Conservation (phyloP, 768 basidiomycete species). For the Grammothele lineata region DNA sequence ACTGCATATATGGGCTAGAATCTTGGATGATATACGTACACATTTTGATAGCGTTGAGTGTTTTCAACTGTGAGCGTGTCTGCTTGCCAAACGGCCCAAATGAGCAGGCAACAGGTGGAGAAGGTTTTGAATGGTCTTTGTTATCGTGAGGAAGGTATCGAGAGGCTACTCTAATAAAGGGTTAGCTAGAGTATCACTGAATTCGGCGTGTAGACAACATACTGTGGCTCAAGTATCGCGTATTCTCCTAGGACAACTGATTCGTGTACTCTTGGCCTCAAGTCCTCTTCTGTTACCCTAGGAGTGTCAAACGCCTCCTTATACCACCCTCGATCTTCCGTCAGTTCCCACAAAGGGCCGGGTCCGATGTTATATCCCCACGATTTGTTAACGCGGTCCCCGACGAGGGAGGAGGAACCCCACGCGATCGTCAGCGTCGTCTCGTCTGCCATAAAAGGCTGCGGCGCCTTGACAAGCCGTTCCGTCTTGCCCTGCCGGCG, state of each 20-base stretch:
- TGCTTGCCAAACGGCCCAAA: conserved; percentile 65
- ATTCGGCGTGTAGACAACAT: neutral
- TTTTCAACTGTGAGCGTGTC: conserved; percentile 40
- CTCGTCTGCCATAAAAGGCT: conserved; percentile 41
- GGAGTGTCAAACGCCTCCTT: conserved; percentile 47
- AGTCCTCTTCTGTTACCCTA: conserved; percentile 38
- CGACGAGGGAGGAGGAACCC: conserved; percentile 42
- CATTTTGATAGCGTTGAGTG: conserved; percentile 55
- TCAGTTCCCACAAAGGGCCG: conserved; percentile 75
- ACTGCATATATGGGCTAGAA: neutral
- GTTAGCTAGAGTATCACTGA: too few relatives aligned
- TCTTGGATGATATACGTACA: conserved; percentile 37
- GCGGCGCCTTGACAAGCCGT: conserved; percentile 49
- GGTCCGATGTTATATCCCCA: conserved; percentile 73
- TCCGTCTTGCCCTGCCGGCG: conserved; percentile 48
- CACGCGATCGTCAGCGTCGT: conserved; percentile 52
- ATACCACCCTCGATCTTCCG: conserved; percentile 76
- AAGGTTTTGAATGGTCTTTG: conserved; percentile 31
- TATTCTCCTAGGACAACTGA: conserved; percentile 26
- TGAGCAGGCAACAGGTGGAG: conserved; percentile 54
- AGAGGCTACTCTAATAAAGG: too few relatives aligned
- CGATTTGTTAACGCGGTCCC: conserved; percentile 58
- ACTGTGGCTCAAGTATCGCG: neutral
- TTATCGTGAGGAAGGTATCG: too few relatives aligned
- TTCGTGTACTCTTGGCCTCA: conserved; percentile 57